A percentile compares a stretch with the other conserved stretches of the same genome.
These are phyloP conservation scores for Fusarium napiforme DNA, from an alignment of 2,329 filamentous ascomycete genomes.

Conservation along the genomic window DNA sequence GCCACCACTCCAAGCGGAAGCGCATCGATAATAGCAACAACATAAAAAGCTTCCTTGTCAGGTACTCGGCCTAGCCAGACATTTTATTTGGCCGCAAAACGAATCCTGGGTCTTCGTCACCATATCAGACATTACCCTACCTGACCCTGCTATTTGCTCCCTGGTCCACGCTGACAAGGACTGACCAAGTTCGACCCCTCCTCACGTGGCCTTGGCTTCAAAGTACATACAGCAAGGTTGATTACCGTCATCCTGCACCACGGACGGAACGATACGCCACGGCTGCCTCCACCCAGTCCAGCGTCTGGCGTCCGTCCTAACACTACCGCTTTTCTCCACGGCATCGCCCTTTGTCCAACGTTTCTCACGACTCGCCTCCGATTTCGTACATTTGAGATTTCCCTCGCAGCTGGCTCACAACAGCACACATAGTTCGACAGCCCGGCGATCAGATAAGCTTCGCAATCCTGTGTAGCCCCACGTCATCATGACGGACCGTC, in stretches of 20 bases:
- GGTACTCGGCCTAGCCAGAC: background rate
- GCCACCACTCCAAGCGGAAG: conserved; percentile 3
- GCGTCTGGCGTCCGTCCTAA: conserved; percentile 13
- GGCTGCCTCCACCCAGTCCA: conserved; percentile 25
- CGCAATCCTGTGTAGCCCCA: conserved; percentile 18
- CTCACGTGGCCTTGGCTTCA: conserved; percentile 43
- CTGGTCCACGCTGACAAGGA: conserved; percentile 34
- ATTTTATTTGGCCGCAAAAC: conserved; percentile 19
- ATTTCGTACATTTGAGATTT: conserved; percentile 5
- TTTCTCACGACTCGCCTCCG: conserved; percentile 24
- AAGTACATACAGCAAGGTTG: conserved; percentile 3
- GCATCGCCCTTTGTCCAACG: conserved; percentile 30
- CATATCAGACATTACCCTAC: conserved; percentile 10
- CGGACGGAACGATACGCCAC: conserved; percentile 21
- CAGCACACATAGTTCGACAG: conserved; percentile 18
- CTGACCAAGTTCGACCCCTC: conserved; percentile 40
- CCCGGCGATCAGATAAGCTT: conserved; percentile 9
- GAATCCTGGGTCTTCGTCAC: conserved; percentile 4
- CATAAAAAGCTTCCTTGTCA: background rate
- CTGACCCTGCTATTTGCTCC: conserved; percentile 16
- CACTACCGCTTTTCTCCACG: conserved; percentile 28
- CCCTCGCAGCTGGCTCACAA: conserved; percentile 7
- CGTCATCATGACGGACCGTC: conserved; percentile 60
- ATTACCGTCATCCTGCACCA: conserved; percentile 38
- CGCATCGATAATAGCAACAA: background rate